Evolutionary conservation across 2,329 filamentous ascomycete genomes (phyloP).

Genomic region (Phialophora chinensis): DNA sequence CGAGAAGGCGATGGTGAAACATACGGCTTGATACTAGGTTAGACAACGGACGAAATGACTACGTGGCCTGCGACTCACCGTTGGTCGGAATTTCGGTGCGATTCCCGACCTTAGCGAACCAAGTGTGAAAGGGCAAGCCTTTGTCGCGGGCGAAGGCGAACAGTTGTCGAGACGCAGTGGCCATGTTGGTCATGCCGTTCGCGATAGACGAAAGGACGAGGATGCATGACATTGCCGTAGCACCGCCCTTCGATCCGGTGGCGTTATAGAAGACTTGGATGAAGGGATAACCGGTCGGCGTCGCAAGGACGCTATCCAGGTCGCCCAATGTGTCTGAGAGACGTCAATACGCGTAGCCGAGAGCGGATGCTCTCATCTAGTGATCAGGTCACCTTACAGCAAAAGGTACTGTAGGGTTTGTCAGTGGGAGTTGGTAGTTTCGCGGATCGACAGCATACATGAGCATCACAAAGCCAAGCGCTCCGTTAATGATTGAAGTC

Average conservation of each 20-base stretch:
- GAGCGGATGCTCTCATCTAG: background rate
- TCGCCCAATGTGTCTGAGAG: constrained; percentile 9
- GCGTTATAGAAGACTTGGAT: constrained; percentile 47
- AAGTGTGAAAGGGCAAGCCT: constrained; percentile 39
- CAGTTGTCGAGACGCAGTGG: constrained; percentile 47
- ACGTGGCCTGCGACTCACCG: constrained; percentile 12
- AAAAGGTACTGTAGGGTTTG: constrained; percentile 11
- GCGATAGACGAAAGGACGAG: constrained; percentile 41
- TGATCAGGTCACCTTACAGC: constrained; percentile 2
- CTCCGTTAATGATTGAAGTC: constrained; percentile 8
- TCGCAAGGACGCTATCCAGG: constrained; percentile 9
- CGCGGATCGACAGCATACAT: constrained; percentile 3
- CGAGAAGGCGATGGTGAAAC: constrained; percentile 54
- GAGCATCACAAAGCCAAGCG: constrained; percentile 13
- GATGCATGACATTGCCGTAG: constrained; percentile 43
- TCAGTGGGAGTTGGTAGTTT: background rate
- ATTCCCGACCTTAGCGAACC: constrained; percentile 22
- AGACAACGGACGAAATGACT: background rate
- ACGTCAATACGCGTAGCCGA: background rate
- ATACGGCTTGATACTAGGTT: constrained; percentile 21
- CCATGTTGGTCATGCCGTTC: constrained; percentile 44
- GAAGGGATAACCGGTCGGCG: constrained; percentile 38
- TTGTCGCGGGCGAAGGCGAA: constrained; percentile 50
- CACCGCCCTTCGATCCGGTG: constrained; percentile 42
- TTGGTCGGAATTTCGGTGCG: constrained; percentile 29